Percentiles rank a stretch among this genome's conserved stretches.
These are phyloP conservation scores for Abelmoschus esculentus DNA, from an alignment of 345 rosid genomes.

Conservation along the genomic window DNA sequence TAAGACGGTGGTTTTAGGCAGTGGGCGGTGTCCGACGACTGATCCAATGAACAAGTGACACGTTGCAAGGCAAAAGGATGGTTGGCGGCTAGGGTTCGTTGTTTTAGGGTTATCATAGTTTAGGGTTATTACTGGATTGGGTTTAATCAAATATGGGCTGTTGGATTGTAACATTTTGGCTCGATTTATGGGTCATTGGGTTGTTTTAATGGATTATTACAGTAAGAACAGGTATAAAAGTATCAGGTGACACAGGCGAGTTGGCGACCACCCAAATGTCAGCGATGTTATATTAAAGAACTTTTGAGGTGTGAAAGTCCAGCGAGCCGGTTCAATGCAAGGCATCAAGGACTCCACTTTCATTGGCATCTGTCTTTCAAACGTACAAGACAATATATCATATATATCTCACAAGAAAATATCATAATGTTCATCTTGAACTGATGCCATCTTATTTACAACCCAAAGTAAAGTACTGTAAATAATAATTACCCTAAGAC, in stretches of 20 bases:
- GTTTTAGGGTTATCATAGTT: too few species aligned
- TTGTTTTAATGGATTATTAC: too few species aligned
- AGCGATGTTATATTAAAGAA: constrained; percentile 43
- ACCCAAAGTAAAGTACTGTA: too few species aligned
- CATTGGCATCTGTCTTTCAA: constrained; percentile 61
- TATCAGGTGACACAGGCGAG: constrained; percentile 79
- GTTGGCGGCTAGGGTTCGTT: too few species aligned
- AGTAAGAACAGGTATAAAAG: constrained; percentile 56
- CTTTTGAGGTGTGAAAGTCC: constrained; percentile 67
- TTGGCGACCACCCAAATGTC: constrained; percentile 73
- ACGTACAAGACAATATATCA: constrained; percentile 8
- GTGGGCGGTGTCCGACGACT: too few species aligned
- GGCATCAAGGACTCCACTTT: constrained; percentile 67
- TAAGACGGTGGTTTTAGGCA: too few species aligned
- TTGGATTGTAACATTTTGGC: too few species aligned
- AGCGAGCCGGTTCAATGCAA: constrained; percentile 51
- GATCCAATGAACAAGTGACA: too few species aligned
- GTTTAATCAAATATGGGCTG: too few species aligned
- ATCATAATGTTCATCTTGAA: background rate
- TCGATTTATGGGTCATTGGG: too few species aligned
- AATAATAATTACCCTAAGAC: background rate
- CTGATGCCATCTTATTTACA: background rate
- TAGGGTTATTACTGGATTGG: too few species aligned
- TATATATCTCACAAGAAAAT: background rate
- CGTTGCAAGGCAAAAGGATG: too few species aligned